These are phyloP conservation scores for Emergomyces pasteurianus DNA, from an alignment of 2,329 filamentous ascomycete genomes.

Conservation along the genomic window DNA sequence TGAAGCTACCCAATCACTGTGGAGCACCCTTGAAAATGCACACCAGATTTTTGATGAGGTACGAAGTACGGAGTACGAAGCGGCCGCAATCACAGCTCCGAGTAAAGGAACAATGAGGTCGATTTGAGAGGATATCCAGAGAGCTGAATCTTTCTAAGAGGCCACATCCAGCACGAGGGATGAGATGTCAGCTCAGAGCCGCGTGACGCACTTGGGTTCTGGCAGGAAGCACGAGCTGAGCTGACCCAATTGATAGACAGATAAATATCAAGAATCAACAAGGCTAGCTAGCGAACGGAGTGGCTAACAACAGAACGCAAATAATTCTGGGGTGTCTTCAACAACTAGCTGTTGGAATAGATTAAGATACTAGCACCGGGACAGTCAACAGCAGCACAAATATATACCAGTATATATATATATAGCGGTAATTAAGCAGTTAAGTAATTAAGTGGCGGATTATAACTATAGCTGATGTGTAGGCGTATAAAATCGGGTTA, in stretches of 20 bases:
- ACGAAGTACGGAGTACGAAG: no score
- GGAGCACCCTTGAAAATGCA: not conserved
- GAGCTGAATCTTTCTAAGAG: not conserved
- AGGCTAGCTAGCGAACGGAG: not conserved
- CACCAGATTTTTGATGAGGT: not conserved
- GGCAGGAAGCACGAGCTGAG: not conserved
- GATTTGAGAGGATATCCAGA: not conserved
- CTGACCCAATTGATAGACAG: not conserved
- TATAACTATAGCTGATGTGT: not conserved
- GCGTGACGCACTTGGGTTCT: not conserved
- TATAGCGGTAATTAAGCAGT: not conserved
- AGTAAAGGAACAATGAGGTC: not conserved
- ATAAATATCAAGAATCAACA: not conserved
- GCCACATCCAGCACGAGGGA: not conserved
- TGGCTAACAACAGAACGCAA: not conserved
- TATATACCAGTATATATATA: not conserved
- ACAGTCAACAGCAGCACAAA: not conserved
- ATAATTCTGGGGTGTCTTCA: not conserved
- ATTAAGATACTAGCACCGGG: not conserved
- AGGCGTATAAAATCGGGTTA: not conserved
- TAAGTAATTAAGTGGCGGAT: conserved; percentile 1
- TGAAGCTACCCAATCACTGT: not conserved
- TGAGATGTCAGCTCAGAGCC: not conserved
- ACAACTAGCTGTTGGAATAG: not conserved
- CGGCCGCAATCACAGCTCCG: not conserved